phyloP scores from a whole-genome alignment of 2,329 filamentous ascomycete species.

The Emmonsiellopsis sp. region DNA sequence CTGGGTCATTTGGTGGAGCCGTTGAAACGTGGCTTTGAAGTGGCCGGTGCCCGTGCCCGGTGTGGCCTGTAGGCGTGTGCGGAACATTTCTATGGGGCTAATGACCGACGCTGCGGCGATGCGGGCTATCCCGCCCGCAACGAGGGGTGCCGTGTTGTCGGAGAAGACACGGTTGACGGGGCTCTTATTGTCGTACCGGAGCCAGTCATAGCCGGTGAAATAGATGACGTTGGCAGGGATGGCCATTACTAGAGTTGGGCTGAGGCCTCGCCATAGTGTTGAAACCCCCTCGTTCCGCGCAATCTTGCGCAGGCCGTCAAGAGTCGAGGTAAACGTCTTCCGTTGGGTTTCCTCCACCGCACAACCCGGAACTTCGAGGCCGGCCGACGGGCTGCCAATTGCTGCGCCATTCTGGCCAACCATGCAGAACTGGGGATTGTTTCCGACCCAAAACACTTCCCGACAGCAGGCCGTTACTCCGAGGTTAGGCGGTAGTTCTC shows the following conservation, averaged over 20 bases:
- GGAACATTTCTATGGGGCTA: conserved; percentile 85
- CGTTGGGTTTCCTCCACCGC: conserved; percentile 80
- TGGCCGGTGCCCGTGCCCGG: conserved; percentile 50
- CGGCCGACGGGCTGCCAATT: conserved; percentile 31
- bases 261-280: conserved; percentile 85
- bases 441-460: conserved; percentile 93
- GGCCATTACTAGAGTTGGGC: conserved; percentile 89
- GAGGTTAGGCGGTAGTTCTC: conserved; percentile 68
- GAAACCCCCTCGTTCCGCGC: conserved; percentile 80
- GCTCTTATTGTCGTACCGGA: conserved; percentile 64
- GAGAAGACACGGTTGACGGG: conserved; percentile 56
- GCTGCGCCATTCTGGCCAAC: conserved; percentile 41
- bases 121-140: conserved; percentile 69
- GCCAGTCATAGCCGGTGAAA: conserved; percentile 94
- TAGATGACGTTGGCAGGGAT: conserved; percentile 96
- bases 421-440: conserved; percentile 71
- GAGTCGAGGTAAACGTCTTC: conserved; percentile 76
- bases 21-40: conserved; percentile 67
- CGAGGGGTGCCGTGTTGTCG: conserved; percentile 67
- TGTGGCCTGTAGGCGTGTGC: conserved; percentile 82
- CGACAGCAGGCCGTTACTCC: conserved; percentile 92
- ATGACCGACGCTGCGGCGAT: conserved; percentile 73
- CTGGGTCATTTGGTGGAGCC: conserved; percentile 69
- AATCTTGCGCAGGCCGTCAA: conserved; percentile 90
- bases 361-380: conserved; percentile 51